A percentile compares a stretch with the other conserved stretches of the same genome.
Evolutionary conservation across 768 basidiomycete genomes (phyloP).

Genomic region (Candolleomyces aberdarensis): DNA sequence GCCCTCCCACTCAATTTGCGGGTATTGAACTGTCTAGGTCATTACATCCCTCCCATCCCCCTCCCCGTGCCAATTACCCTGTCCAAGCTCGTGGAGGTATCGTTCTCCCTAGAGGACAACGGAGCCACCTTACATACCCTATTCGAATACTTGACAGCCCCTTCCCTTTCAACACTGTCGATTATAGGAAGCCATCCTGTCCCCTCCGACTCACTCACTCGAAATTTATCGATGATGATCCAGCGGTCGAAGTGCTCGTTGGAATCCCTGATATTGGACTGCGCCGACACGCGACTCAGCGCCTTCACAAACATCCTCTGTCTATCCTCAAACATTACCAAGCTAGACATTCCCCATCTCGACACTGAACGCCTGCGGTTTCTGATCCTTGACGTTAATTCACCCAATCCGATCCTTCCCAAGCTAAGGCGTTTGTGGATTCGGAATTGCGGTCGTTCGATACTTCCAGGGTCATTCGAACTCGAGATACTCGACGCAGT

Average conservation of each 20-base stretch:
- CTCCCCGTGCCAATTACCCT: too few relatives aligned
- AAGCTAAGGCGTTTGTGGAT: not conserved
- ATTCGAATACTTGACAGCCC: too few relatives aligned
- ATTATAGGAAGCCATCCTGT: too few relatives aligned
- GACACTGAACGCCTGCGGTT: not conserved
- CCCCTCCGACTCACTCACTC: not conserved
- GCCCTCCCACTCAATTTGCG: too few relatives aligned
- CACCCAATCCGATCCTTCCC: not conserved
- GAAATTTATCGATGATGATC: not conserved
- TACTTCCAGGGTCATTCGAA: not conserved
- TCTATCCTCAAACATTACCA: not conserved
- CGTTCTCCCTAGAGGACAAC: too few relatives aligned
- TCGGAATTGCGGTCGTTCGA: not conserved
- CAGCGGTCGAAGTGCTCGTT: not conserved
- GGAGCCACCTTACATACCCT: too few relatives aligned
- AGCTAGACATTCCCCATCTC: not conserved
- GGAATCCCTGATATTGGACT: not conserved
- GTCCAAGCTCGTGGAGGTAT: too few relatives aligned
- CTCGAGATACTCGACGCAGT: not conserved
- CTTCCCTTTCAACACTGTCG: too few relatives aligned
- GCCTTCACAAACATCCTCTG: not conserved
- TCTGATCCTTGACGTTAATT: not conserved
- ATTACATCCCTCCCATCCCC: too few relatives aligned
- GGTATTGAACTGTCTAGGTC: too few relatives aligned
- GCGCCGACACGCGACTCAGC: too few relatives aligned